Conservation (phyloP, 2,329 filamentous ascomycete species). For the Fusarium phyllophilum region DNA sequence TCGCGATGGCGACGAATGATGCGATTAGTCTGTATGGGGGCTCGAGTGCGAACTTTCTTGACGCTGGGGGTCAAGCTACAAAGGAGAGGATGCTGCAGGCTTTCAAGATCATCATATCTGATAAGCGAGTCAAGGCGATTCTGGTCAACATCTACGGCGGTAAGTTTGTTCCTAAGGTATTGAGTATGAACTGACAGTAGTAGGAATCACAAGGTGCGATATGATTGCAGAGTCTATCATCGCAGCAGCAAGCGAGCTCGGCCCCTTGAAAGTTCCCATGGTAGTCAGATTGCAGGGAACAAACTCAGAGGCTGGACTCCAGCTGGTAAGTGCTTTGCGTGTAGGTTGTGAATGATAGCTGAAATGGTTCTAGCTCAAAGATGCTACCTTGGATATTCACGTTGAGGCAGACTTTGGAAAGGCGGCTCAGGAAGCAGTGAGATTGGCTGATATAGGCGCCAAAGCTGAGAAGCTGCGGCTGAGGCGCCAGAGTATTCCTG, state of each 20-base stretch:
- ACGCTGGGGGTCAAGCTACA: slow-evolving; percentile 90
- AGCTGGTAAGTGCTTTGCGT: slow-evolving; percentile 47
- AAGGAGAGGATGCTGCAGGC: slow-evolving; percentile 80
- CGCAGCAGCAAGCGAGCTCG: slow-evolving; percentile 51
- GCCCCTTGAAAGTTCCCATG: slow-evolving; percentile 53
- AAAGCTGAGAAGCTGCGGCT: neutral
- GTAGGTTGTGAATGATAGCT: neutral
- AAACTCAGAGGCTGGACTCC: slow-evolving; percentile 54
- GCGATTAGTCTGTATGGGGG: slow-evolving; percentile 76
- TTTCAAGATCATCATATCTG: slow-evolving; percentile 78
- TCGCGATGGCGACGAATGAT: slow-evolving; percentile 93
- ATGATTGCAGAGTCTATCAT: slow-evolving; percentile 64
- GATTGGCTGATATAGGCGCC: slow-evolving; percentile 37
- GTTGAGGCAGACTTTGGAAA: slow-evolving; percentile 54
- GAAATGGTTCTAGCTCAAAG: slow-evolving; percentile 44
- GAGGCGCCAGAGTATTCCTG: neutral
- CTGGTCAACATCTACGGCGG: slow-evolving; percentile 67
- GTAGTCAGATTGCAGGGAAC: slow-evolving; percentile 61
- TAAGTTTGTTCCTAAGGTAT: neutral
- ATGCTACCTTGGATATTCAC: slow-evolving; percentile 48
- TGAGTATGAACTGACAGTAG: neutral
- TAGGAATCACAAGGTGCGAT: slow-evolving; percentile 60
- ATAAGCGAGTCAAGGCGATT: slow-evolving; percentile 75
- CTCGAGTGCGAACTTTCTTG: slow-evolving; percentile 82
- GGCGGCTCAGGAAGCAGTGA: slow-evolving; percentile 49